Base-by-base conservation (phyloP, 2,329 filamentous ascomycete species). In the Setomelanomma holmii region DNA sequence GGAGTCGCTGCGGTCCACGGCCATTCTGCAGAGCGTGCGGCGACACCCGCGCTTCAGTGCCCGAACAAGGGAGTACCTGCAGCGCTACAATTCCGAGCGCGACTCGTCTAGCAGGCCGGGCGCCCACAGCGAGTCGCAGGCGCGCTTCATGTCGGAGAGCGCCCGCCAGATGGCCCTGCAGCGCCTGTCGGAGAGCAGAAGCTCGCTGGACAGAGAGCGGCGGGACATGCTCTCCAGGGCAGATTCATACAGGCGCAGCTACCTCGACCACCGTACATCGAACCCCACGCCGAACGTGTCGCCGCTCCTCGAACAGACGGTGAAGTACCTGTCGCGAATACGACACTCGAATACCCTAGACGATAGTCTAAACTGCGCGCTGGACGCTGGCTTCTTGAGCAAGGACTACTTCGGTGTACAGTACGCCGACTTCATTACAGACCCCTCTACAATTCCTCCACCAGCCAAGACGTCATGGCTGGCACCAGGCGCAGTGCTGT, bases 381-480 rank as follows among this genome's bases (percentile, higher is more conserved):
- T 81, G 4, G 82, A 82, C 22, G 79, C 79, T 21, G 81, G 81
- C 11, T 79, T 86, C 49, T 75, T 81, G 17, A 77, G 73, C 19
- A 79, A 82, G 51, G 82, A 84, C 55, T 80, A 82, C 63, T 81
- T 82, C 49, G 73, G 78, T 17, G 77, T 80, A 56, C 79, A 82
- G 53, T 71, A 80, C 51, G 71, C 82, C 45, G 85, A 88, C 63
- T 86, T 88, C 51, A 76, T 87, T 36, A 76, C 85, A 21, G 80
- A 87, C 60, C 79, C 82, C 14, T 68, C 72, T 17, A 77, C 74
- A 23, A 76, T 87, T 14, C 75, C 78, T 2, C 78, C 80, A 1
- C 81, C 84, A n/a, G 63, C 72, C 2, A 73, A 79, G 45, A 86
- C 80, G 42, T 88, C 86, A 6, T 88, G 85, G 84, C 73, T 89